These are phyloP conservation scores for Aspergillus baeticus DNA, from an alignment of 495 filamentous ascomycete species.

Conservation along the genomic window DNA sequence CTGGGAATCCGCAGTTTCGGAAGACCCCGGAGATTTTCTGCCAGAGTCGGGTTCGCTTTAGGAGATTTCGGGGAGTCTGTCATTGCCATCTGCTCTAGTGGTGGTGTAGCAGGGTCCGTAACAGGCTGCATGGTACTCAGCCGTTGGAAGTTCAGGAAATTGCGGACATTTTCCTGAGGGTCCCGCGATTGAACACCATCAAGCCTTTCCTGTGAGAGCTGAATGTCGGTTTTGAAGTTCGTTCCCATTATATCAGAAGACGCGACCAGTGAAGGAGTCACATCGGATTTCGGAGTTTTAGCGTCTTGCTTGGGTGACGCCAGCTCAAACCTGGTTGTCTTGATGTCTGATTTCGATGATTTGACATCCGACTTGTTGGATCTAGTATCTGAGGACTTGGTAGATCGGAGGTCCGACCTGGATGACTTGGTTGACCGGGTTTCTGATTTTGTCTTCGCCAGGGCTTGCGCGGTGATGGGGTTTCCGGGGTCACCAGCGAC, in stretches of 20 bases:
- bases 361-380: background rate
- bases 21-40: constrained; percentile 49
- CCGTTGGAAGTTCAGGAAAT: constrained; percentile 81
- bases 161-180: constrained; percentile 86
- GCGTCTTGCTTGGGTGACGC: constrained; percentile 24
- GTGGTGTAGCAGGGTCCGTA: constrained; percentile 41
- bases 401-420: no score
- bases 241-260: constrained; percentile 85
- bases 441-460: background rate
- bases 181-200: constrained; percentile 66
- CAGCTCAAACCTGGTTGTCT: constrained; percentile 45
- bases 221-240: constrained; percentile 53
- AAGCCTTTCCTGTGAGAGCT: constrained; percentile 69
- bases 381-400: no score
- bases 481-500: constrained; percentile 74
- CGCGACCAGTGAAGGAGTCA: constrained; percentile 72
- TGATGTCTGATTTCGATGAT: constrained; percentile 16
- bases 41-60: constrained; percentile 10
- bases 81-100: constrained; percentile 49
- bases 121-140: constrained; percentile 40
- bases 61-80: constrained; percentile 32
- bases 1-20: constrained; percentile 58
- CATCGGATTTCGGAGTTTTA: constrained; percentile 34
- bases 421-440: background rate
- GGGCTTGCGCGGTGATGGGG: constrained; percentile 50